Evolutionary conservation across 106 monocot genomes (phyloP), one percentile per base, ranked within the genome.

Genomic region (Triglochin maritima): DNA sequence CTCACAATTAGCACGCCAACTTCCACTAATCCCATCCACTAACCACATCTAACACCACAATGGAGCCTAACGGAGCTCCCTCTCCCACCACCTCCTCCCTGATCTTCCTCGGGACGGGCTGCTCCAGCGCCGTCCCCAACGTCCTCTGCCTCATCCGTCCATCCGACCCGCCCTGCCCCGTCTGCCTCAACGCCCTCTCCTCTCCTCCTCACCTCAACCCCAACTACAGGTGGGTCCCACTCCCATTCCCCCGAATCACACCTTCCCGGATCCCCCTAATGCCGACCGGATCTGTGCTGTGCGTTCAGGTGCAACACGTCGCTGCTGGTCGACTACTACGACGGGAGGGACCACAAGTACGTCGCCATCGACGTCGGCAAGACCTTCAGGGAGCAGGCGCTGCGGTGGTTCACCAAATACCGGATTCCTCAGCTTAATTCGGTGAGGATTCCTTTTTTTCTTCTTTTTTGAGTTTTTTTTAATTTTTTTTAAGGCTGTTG

Each of bases 341-440:
- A 16, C 59, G 76, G 71, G 62, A 76, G 69, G 29, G 59, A 53
- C 47, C 88, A 84, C 76, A 83, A 74, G 7, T 93, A 93, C 68
- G 86, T 93, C 56, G 47, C 84, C 47, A 84, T 93, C 15, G 93
- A 89, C 78, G 93, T 86, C 70, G 93, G 93, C 63, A 93, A 93
- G 74, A 83, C 75, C n/a, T 93, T 93, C 59, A 84, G 93, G 74
- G 93, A 93, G 66, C 93, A 93, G 84, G 93, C 87, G 59, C 78
- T 93, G 5, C 83, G 93, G 13, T 93, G 93, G 93, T 89, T 93
- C 73, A 86, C 84, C 59, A 59, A 64, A 71, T 86, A 93, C 67
- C 83, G 86, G 58, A 88, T 93, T 65, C 93, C 93, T 17, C 66
- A 71, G 49, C 78, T 93, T 9, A 86, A 93, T 77, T 89, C 93